These are phyloP conservation scores for Lipomyces sp. DNA, from an alignment of 805 yeast species.

Conservation along the genomic window DNA sequence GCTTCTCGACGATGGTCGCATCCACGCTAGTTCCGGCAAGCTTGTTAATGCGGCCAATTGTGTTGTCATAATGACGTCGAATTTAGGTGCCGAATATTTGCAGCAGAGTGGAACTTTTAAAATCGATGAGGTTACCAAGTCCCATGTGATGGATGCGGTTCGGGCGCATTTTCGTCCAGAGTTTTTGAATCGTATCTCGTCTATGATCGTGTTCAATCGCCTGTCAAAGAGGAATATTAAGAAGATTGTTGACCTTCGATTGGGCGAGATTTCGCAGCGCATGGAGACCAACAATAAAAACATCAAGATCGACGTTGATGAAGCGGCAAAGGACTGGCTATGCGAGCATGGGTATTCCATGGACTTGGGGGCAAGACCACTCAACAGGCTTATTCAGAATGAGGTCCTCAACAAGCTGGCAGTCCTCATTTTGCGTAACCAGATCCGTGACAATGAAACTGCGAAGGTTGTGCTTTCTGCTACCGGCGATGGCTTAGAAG, in stretches of 20 bases:
- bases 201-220: constrained; percentile 91
- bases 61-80: constrained; percentile 94
- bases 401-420: constrained; percentile 89
- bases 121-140: constrained; percentile 69
- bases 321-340: constrained; percentile 78
- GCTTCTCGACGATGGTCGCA: constrained; percentile 93
- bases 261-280: constrained; percentile 81
- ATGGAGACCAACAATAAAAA: constrained; percentile 83
- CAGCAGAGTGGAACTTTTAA: constrained; percentile 63
- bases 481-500: constrained; percentile 69
- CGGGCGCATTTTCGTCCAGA: constrained; percentile 94
- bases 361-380: constrained; percentile 96
- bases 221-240: constrained; percentile 88
- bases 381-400: constrained; percentile 82
- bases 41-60: constrained; percentile 90
- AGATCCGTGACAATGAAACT: constrained; percentile 82
- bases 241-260: constrained; percentile 85
- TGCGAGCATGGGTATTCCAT: constrained; percentile 86
- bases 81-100: constrained; percentile 92
- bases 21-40: constrained; percentile 93
- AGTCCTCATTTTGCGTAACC: constrained; percentile 82
- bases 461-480: constrained; percentile 64
- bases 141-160: constrained; percentile 81
- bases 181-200: constrained; percentile 92
- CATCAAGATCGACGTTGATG: constrained; percentile 71